Evolutionary conservation across 2,329 filamentous ascomycete genomes (phyloP).

Genomic region (Xylaria hypoxylon): DNA sequence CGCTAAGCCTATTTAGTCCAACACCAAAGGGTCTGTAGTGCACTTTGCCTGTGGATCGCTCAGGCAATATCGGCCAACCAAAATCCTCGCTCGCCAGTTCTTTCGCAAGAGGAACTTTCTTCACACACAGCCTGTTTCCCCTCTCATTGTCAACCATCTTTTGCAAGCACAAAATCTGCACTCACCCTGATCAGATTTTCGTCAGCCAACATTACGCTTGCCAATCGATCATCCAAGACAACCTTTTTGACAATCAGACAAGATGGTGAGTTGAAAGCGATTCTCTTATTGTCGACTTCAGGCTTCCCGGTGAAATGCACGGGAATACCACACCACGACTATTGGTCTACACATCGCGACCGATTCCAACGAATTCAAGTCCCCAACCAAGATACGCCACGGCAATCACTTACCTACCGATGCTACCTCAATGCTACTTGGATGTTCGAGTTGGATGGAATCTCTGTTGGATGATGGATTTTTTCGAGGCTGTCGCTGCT

Average conservation of each 20-base stretch:
- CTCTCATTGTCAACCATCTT: constrained; percentile 55
- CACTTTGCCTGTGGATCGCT: constrained; percentile 38
- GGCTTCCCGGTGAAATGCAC: constrained; percentile 24
- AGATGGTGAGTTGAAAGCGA: constrained; percentile 71
- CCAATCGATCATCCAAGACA: constrained; percentile 57
- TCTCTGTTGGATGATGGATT: constrained; percentile 18
- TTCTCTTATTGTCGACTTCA: constrained; percentile 29
- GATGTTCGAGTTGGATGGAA: constrained; percentile 21
- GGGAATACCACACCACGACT: constrained; percentile 28
- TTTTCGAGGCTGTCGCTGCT: background rate
- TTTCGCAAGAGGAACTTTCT: constrained; percentile 53
- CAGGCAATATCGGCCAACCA: constrained; percentile 39
- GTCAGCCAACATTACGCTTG: constrained; percentile 62
- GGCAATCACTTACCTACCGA: background rate
- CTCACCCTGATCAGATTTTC: constrained; percentile 61
- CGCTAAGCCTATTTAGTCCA: constrained; percentile 45
- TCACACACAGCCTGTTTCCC: constrained; percentile 61
- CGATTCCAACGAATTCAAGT: constrained; percentile 18
- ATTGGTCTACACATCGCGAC: constrained; percentile 25
- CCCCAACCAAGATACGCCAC: constrained; percentile 5
- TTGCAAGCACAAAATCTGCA: constrained; percentile 62
- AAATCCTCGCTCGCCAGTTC: constrained; percentile 49
- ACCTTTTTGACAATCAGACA: constrained; percentile 65
- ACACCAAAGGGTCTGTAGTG: constrained; percentile 39
- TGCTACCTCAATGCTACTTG: constrained; percentile 6